A percentile compares a stretch with the other conserved stretches of the same genome.
phyloP scores from a whole-genome alignment of 2,329 filamentous ascomycete genomes.

The Metarhizium guizhouense region DNA sequence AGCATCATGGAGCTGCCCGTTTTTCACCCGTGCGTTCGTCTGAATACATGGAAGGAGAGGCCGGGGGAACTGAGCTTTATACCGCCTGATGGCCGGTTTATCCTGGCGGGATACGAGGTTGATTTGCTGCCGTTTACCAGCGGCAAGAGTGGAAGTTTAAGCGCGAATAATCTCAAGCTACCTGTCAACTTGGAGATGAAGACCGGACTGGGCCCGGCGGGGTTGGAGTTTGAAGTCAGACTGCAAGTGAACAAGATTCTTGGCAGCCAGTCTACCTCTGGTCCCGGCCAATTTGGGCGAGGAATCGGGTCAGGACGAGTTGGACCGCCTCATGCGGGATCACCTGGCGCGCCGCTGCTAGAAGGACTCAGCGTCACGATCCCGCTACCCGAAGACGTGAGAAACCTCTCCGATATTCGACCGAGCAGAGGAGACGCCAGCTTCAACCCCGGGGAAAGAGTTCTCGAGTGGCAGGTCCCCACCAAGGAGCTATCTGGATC shows the following conservation, averaged over 20 bases:
- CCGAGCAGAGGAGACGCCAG: conserved; percentile 75
- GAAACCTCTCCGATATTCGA: conserved; percentile 75
- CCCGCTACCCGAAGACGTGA: conserved; percentile 68
- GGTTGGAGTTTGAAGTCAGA: conserved; percentile 83
- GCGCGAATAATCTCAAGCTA: conserved; percentile 60
- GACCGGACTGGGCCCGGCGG: conserved; percentile 64
- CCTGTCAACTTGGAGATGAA: conserved; percentile 76
- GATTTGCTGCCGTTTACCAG: conserved; percentile 70
- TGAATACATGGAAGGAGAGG: conserved; percentile 81
- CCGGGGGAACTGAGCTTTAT: conserved; percentile 93
- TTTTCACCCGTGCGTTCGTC: conserved; percentile 89
- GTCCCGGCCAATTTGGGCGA: conserved; percentile 30
- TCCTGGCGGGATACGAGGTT: conserved; percentile 89
- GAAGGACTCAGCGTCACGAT: conserved; percentile 73
- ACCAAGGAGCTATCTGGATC: conserved; percentile 65
- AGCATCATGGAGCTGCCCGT: conserved; percentile 78
- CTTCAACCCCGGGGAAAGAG: conserved; percentile 63
- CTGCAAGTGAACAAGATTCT: conserved; percentile 63
- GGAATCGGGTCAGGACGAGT: conserved; percentile 31
- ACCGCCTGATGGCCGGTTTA: conserved; percentile 88
- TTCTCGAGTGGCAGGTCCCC: conserved; percentile 76
- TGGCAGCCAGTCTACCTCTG: conserved; percentile 25
- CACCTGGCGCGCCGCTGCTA: conserved; percentile 50
- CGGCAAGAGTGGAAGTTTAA: conserved; percentile 44
- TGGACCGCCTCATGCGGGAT: conserved; percentile 39